Conservation (phyloP, 164 flowering plant genomes). For the Aristolochia fimbriata region DNA sequence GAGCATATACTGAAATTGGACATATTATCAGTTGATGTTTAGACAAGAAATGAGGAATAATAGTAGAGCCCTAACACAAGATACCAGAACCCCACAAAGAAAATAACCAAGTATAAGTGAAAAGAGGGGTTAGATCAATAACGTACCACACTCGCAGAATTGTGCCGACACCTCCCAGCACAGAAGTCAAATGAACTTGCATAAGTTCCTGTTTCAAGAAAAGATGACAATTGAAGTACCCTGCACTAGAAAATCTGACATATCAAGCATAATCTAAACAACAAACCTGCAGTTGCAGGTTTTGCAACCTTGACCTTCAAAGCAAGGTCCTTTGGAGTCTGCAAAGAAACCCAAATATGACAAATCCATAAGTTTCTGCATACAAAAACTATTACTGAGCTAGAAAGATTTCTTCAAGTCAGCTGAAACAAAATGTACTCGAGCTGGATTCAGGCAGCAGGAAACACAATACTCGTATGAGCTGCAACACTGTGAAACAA, state of each 20-base stretch:
- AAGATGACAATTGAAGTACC: background rate
- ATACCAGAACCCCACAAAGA: background rate
- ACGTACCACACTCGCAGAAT: conserved; percentile 89
- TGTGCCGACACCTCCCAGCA: conserved; percentile 94
- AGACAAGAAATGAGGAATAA: too few species aligned
- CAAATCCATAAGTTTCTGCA: background rate
- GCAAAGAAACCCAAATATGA: conserved; percentile 7
- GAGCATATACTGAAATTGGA: background rate
- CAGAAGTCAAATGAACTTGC: conserved; percentile 78
- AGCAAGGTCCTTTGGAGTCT: conserved; percentile 56
- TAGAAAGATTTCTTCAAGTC: background rate
- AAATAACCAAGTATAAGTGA: background rate
- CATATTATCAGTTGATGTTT: background rate
- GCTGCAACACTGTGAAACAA: conserved; percentile 77
- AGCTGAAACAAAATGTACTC: conserved; percentile 20
- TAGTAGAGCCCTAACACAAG: background rate
- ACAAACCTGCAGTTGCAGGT: conserved; percentile 67
- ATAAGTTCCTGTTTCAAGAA: conserved; percentile 57
- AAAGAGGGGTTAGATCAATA: background rate
- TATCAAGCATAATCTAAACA: background rate
- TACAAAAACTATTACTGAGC: background rate
- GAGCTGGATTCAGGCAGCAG: conserved; percentile 74
- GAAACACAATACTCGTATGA: conserved; percentile 93
- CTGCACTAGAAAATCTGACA: background rate
- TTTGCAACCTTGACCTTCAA: conserved; percentile 70